Base-by-base conservation (phyloP, 1,284 basidiomycete species). In the Rhodotorula sp. region DNA sequence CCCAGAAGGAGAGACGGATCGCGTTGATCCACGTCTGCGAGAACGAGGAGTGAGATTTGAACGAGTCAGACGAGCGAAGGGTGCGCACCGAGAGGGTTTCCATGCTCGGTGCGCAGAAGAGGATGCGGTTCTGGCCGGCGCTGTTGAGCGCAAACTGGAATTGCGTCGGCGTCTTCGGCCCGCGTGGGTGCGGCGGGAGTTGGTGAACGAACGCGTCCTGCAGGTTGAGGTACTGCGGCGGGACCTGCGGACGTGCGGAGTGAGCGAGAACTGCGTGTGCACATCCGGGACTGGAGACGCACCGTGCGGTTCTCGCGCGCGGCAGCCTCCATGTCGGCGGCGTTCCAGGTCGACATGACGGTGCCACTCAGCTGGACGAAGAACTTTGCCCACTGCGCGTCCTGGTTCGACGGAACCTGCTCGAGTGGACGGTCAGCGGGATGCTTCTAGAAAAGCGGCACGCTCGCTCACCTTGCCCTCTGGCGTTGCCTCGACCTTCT, bases 101-200 rank as follows among this genome's bases (percentile, higher is more conserved):
- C 9, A 89, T 86, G 25, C 86, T 85, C 2, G 90, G 90, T 78
- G 91, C 94, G 10, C 92, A 91, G 83, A 98, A 97, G 15, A 97
- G 83, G 54, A 95, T 84, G 50, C 95, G 85, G 80, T 98, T 98
- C 50, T 90, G 90, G 32, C 95, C 96, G 1, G 95, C 95, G 19
- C 92, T 96, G 81, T 97, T 99, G 78, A 99, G 86, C 0, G 93
- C 93, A 72, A 97, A 87, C 61, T 97, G 91, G 79, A 92, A 92
- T 0, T 86, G 82, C 56, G 85, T 84, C 2, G 84, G 83, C 44
- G 83, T 81, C n/a, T 82, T 83, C 46, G 82, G 81, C 0, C 83
- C 81, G 50, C 82, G 80, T 61, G 84, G 82, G 10, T 82, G 81
- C 7, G 85, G 84, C 37, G 85, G 84, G 37, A 84, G 83, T 4